Evolutionary conservation across 306 rosid species (phyloP).

Genomic region (Cercis canadensis): DNA sequence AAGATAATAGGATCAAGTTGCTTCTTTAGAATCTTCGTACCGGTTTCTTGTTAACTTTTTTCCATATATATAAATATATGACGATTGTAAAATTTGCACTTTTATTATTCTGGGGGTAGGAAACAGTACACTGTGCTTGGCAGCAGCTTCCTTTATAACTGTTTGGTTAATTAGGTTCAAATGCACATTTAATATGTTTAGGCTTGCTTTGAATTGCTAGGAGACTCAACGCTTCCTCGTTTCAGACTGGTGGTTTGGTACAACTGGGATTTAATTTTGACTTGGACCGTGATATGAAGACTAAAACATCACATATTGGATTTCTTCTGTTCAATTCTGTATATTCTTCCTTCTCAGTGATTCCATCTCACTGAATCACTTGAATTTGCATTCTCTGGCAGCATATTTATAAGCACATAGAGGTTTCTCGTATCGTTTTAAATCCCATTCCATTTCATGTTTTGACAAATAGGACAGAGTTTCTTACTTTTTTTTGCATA

Average conservation of each 20-base stretch:
- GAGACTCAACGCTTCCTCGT: background rate
- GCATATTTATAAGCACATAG: too few relatives aligned
- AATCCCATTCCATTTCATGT: too few relatives aligned
- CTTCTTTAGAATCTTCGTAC: background rate
- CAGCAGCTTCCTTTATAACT: too few relatives aligned
- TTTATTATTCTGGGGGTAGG: conserved; percentile 4
- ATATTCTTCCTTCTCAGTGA: background rate
- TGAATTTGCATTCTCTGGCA: background rate
- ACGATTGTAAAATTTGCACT: background rate
- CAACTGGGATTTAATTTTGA: background rate
- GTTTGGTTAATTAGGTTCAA: background rate
- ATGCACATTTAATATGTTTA: background rate
- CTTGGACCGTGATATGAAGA: background rate
- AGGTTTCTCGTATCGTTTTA: too few relatives aligned
- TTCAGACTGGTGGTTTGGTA: background rate
- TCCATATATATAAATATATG: background rate
- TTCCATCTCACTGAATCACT: background rate
- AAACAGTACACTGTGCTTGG: conserved; percentile 18
- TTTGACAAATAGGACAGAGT: too few relatives aligned
- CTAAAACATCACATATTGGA: background rate
- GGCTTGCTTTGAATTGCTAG: conserved; percentile 8
- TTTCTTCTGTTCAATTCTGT: background rate
- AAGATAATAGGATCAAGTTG: conserved; percentile 8
- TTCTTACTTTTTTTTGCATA: too few relatives aligned
- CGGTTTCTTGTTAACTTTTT: background rate